Evolutionary conservation across 2,329 filamentous ascomycete species (phyloP), one percentile per base, ranked within the genome.

Genomic region (Pseudopithomyces chartarum): DNA sequence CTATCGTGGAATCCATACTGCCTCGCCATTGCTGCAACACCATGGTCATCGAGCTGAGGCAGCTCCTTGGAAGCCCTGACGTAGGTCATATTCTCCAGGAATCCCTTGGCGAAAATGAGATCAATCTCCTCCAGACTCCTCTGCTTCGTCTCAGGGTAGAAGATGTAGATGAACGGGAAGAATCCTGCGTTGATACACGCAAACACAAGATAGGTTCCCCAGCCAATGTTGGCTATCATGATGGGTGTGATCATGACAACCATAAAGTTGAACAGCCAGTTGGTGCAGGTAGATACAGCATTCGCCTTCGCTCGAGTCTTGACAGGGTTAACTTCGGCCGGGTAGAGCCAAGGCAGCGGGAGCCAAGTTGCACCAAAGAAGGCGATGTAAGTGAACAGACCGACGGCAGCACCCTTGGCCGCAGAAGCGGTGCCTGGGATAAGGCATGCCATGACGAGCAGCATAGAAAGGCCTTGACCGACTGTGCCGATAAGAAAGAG

Each of bases 341-440:
- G 69, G 59, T 74, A 86, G 72, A 75, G 62, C 86, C 85, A 90
- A 0, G 86, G 86, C 22, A 88, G 79, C 15, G 86, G 85, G 6
- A 88, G 70, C 82, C 85, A 88, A 0, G 85, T 86, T 0, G 86
- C 86, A 33, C 87, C 87, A 60, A 89, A 90, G 54, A 86, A 87
- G 4, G 86, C 85, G 65, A 90, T 90, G 74, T 89, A 90, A 2
- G 86, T 82, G 75, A 90, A 90, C 12, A 90, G 60, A 55, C 87
- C 87, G 2, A 88, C 86, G 10, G 82, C 80, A 1, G 81, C 80
- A 29, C 80, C 79, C 58, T 81, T 80, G 22, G 80, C 77, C 44
- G 78, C 70, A 8, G 53, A 63, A 2, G 66, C 29, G 1, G 65
- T 71, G 33, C 62, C 71, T 1, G 76, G 76, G 20, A 79, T 78